Conservation (phyloP, 768 basidiomycete species). For the Podaxis carcinomalis region DNA sequence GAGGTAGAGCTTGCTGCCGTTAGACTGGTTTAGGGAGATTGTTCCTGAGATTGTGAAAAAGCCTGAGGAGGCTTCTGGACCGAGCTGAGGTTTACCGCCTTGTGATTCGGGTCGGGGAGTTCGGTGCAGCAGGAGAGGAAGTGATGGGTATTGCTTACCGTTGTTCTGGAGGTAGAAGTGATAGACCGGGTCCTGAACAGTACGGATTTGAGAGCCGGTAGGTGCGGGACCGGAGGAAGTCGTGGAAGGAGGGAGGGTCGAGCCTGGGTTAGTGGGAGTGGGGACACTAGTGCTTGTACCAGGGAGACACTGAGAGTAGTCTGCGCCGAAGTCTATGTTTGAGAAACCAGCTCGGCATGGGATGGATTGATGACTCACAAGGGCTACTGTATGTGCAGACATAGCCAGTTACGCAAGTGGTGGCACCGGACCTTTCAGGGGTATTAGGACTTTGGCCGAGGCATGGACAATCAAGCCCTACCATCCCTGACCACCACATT, state of each 20-base stretch:
- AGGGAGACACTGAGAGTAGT: constrained; percentile 53
- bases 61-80: constrained; percentile 46
- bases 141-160: constrained; percentile 25
- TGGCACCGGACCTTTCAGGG: constrained; percentile 33
- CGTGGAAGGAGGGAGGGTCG: constrained; percentile 23
- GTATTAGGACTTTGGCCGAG: not conserved
- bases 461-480: constrained; percentile 12
- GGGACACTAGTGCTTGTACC: constrained; percentile 17
- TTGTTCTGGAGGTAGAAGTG: constrained; percentile 53
- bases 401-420: constrained; percentile 39
- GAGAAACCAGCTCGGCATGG: not conserved
- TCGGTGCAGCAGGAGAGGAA: not conserved
- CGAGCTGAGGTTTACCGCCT: constrained; percentile 47
- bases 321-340: constrained; percentile 20
- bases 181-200: constrained; percentile 47
- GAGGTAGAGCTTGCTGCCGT: constrained; percentile 41
- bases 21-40: constrained; percentile 38
- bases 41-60: constrained; percentile 46
- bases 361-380: constrained; percentile 22
- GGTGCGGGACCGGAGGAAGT: constrained; percentile 30
- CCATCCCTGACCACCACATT: constrained; percentile 41
- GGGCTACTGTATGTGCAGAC: constrained; percentile 35
- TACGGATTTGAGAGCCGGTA: constrained; percentile 47
- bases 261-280: constrained; percentile 23
- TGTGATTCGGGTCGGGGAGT: not conserved